Conservation (phyloP, 768 basidiomycete species). For the Mycena belliarum region DNA sequence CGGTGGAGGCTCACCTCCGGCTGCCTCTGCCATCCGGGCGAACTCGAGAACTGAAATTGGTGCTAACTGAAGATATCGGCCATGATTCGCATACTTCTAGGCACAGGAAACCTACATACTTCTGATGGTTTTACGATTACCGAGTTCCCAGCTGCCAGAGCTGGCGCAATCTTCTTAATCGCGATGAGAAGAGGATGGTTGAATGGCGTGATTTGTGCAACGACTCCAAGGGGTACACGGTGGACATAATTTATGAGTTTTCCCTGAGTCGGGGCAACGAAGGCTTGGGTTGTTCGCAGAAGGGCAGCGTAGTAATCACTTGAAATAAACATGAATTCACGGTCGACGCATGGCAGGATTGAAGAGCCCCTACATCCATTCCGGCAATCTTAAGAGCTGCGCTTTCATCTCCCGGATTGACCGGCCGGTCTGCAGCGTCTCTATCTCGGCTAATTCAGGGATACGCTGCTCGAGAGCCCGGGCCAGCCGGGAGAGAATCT, state of each 20-base stretch:
- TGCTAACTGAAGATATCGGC: constrained; percentile 50
- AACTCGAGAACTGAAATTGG: constrained; percentile 83
- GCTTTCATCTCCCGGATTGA: constrained; percentile 83
- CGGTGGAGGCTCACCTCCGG: constrained; percentile 57
- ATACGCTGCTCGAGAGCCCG: constrained; percentile 57
- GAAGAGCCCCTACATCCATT: constrained; percentile 70
- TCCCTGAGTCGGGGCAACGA: constrained; percentile 79
- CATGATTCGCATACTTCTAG: background rate
- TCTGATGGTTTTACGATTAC: constrained; percentile 85
- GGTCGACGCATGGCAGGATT: background rate
- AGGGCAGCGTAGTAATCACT: constrained; percentile 81
- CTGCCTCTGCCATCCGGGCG: constrained; percentile 59
- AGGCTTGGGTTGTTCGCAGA: constrained; percentile 66
- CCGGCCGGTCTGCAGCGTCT: constrained; percentile 77
- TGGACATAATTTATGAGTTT: constrained; percentile 77
- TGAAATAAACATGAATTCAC: constrained; percentile 1
- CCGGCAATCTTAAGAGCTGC: constrained; percentile 75
- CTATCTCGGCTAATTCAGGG: constrained; percentile 60
- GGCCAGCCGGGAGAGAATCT: constrained; percentile 65
- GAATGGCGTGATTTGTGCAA: constrained; percentile 87
- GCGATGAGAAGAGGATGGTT: constrained; percentile 91
- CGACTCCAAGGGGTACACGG: constrained; percentile 83
- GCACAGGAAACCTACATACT: constrained; percentile 33
- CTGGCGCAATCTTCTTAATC: constrained; percentile 85
- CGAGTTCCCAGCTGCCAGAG: constrained; percentile 81